These are phyloP conservation scores for Saccharum spontaneum DNA, from an alignment of 176 grass and related monocot species.

Conservation along the genomic window DNA sequence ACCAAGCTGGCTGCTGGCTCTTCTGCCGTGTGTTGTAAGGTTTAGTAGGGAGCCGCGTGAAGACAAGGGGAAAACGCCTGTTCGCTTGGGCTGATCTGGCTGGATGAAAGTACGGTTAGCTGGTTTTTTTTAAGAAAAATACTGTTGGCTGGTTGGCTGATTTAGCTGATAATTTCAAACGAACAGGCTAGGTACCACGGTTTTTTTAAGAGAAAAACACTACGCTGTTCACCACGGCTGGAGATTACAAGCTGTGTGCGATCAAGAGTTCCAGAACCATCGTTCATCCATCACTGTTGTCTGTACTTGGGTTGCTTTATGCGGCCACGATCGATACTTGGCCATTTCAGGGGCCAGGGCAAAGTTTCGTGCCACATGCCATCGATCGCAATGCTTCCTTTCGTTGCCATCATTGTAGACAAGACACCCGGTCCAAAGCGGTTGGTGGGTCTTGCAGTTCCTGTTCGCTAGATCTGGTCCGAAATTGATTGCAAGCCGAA, in stretches of 20 bases:
- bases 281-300: too few species aligned
- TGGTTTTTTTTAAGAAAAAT: too few species aligned
- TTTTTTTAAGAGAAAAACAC: too few species aligned
- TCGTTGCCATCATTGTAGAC: background rate
- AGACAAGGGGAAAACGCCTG: constrained; percentile 8
- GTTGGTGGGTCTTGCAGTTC: background rate
- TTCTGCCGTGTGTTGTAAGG: background rate
- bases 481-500: background rate
- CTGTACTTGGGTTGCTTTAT: background rate
- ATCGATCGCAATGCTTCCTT: background rate
- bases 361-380: background rate
- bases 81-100: too few species aligned
- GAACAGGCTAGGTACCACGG: too few species aligned
- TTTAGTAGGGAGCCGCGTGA: background rate
- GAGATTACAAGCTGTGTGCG: background rate
- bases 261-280: background rate
- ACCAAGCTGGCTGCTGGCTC: background rate
- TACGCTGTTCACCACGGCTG: background rate
- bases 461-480: constrained; percentile 27
- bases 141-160: too few species aligned
- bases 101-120: too few species aligned
- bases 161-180: too few species aligned
- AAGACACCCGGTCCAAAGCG: background rate
- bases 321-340: background rate
- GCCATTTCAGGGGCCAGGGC: background rate